Evolutionary conservation across 345 rosid genomes (phyloP), one percentile per base, ranked within the genome.

Genomic region (Hibiscus trionum): DNA sequence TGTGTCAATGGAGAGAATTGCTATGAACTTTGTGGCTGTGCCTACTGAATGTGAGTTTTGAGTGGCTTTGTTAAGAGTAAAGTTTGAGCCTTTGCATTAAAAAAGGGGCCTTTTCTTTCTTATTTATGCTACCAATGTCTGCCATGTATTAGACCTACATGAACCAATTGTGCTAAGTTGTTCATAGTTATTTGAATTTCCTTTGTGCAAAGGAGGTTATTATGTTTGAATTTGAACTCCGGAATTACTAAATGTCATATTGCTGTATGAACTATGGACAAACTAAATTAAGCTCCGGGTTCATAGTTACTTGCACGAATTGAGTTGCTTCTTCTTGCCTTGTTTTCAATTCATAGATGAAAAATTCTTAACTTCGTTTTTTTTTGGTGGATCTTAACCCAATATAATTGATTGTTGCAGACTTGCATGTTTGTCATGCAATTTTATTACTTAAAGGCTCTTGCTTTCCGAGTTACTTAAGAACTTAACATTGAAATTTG

Each of bases 401-500:
- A 7, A 47, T 66, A 7, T 16, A 53, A 6, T 69, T 50, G n/a
- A 16, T 29, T 31, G 37, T 56, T 56, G 31, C 67, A 33, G 53
- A 42, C 15, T 70, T 70, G 31, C 61, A 27, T 8, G 47, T 33
- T 69, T 33, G 46, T 55, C 11, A 1, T 46, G 19, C 10, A 21
- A 26, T 59, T 59, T 55, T 19, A 19, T 14, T 10, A 2, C 14
- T 0, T 37, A 35, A 19, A 33, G 24, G 60, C 42, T 75, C 44
- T 42, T 67, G 72, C 37, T 80, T 71, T 8, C 4, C 17, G n/a
- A 17, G 67, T 72, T 29, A 11, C 26, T 17, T 39, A 1, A 68
- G 61, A 58, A 68, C 57, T 72, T 61, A 29, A 61, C 27, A 3
- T 72, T 49, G 31, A 27, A n/a, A n/a, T 72, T 49, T 5, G 15